Base-by-base conservation (phyloP, 306 rosid genomes). In the Aeschynomene evenia region DNA sequence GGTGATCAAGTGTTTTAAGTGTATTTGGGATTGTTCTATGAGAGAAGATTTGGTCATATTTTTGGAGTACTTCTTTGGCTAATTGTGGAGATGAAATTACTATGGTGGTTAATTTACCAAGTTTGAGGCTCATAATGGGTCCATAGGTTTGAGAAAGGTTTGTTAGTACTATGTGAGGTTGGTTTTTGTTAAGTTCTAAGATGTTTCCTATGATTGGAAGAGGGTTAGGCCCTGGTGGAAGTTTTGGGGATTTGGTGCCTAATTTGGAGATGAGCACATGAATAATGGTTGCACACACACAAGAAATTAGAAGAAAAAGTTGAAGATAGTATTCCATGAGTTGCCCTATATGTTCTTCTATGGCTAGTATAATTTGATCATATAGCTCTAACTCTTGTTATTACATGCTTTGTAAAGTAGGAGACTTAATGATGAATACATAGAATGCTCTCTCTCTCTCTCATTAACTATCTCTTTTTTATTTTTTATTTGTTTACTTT, bases 41-140 rank as follows among this genome's bases (percentile, higher is more conserved):
- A 31, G 60, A 31, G 31, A 49, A 33, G 21, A 33, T 66, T 18
- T 50, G 12, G 1, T 50, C 72, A 31, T 49, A 31, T 33, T 49
- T 49, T 0, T 66, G 60, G 0, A 66, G 6, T 0, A 66, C 34
- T 50, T 31, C 72, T 66, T 66, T 49, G 20, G 72, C 72, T 49
- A 50, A 8, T 49, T 66, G 60, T 49, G 72, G 72, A 20, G 72
- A 66, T 29, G 72, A 66, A 50, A 66, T 66, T 0, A 66, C 72
- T 49, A 66, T 66, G 72, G 72, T 50, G 46, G 48, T 66, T 11
- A 1, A 49, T 33, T 19, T 16, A 31, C 72, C 72, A 13, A 66
- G 48, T 9, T 66, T 66, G 0, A 66, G 48, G 33, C 14, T 66
- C 61, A 66, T 66, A 19, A 66, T 29, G 2, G 72, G 72, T 29